These are phyloP conservation scores for Malassezia sympodialis DNA, from an alignment of 1,284 basidiomycete genomes.

Conservation along the genomic window DNA sequence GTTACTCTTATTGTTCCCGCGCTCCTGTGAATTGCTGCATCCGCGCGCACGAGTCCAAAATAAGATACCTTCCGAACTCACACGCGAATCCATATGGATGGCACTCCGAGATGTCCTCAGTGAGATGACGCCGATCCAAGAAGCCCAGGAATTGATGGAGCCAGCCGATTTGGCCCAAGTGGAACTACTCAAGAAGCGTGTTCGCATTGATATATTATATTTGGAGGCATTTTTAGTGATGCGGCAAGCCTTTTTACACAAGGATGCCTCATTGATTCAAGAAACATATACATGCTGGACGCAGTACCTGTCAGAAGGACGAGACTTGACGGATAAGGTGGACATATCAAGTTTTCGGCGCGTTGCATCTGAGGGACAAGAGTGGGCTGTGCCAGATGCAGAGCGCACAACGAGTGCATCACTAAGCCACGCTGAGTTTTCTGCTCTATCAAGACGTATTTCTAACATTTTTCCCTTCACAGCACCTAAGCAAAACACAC, in stretches of 20 bases:
- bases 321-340: background rate
- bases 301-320: background rate
- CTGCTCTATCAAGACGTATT: constrained; percentile 8
- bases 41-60: constrained; percentile 1
- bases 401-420: background rate
- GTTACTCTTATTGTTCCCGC: constrained; percentile 10
- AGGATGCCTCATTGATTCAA: background rate
- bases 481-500: background rate
- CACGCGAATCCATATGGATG: constrained; percentile 6
- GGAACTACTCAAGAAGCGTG: background rate
- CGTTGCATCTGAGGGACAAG: constrained; percentile 13
- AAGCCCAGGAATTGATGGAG: background rate
- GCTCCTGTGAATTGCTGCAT: constrained; percentile 11
- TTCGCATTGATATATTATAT: background rate
- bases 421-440: constrained; percentile 2
- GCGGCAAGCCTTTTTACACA: constrained; percentile 2
- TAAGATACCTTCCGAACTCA: background rate
- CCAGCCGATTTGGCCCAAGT: background rate
- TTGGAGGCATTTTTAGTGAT: constrained; percentile 10
- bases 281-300: constrained; percentile 6
- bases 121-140: background rate
- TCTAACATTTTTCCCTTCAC: constrained; percentile 10
- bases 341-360: constrained; percentile 1
- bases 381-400: constrained; percentile 8
- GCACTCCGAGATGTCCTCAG: constrained; percentile 4